Base-by-base conservation (phyloP, 208 protist genomes). In the Leishmania gerbilli region DNA sequence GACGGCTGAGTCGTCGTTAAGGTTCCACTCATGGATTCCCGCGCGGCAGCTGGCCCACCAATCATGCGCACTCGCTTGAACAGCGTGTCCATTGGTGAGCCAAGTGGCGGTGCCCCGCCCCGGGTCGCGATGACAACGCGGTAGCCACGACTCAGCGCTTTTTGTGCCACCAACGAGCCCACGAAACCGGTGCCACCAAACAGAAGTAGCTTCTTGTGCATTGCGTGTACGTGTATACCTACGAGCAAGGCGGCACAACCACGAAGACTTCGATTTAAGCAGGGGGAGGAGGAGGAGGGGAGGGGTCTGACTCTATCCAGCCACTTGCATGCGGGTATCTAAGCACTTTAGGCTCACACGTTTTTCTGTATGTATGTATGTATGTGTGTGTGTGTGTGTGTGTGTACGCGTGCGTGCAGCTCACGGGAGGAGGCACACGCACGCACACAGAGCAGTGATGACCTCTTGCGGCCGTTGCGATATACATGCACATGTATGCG, bases 141-240 rank as follows among this genome's bases (percentile, higher is more conserved):
- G 80, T 91, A 95, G 80, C 92, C 92, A 42, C 89, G 85, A 68
- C 86, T 80, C 8, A 97, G 84, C 9, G 93, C 90, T 49, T 89
- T 92, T 47, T 80, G 82, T 17, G 88, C 87, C 7, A 97, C 86
- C 53, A 80, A 34, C 81, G 86, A 87, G 27, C 94, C 94, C 31
- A 97, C 91, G 71, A 95, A 97, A 15, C 94, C 94, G 31, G 88
- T 97, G 15, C 92, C 94, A 37, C 94, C 94, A 82, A 97, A 95
- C n/a, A 96, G 72, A 9, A 97, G 76, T n/a, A 97, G 60, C 75
- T 97, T 97, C 77, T 87, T 87, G 58, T 91, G 85, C 82, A 87
- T 88, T 11, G 3, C n/a, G 49, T 11, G 31, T 7, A 24, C 3
- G 31, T 47, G n/a, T 40, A 42, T 51, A 45, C 60, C 37, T 58